phyloP scores from a whole-genome alignment of 768 basidiomycete species.

The Tulasnella sp. region DNA sequence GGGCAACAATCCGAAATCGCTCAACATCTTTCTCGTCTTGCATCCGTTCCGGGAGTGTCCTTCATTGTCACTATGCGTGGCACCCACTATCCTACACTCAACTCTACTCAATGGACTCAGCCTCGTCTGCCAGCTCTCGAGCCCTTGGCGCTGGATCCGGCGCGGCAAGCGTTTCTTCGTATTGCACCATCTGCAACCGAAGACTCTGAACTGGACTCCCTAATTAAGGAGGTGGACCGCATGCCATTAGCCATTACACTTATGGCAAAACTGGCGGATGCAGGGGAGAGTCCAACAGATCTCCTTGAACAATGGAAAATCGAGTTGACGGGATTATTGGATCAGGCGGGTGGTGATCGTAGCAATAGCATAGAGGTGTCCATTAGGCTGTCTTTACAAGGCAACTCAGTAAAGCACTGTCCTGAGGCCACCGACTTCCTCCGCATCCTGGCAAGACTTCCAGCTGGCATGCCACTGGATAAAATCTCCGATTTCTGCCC shows the following conservation, averaged over 20 bases:
- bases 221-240: constrained; percentile 22
- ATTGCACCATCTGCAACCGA: constrained; percentile 20
- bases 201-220: constrained; percentile 20
- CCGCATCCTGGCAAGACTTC: constrained; percentile 22
- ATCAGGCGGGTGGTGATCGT: background rate
- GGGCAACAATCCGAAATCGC: constrained; percentile 20
- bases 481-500: too few relatives aligned
- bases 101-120: constrained; percentile 8
- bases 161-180: constrained; percentile 19
- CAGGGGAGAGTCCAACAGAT: constrained; percentile 6
- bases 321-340: constrained; percentile 7
- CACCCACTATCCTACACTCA: background rate
- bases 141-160: background rate
- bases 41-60: constrained; percentile 22
- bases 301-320: constrained; percentile 10
- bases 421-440: constrained; percentile 21
- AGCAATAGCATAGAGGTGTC: constrained; percentile 20
- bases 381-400: constrained; percentile 22
- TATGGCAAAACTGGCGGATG: constrained; percentile 23
- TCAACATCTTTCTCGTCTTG: constrained; percentile 21
- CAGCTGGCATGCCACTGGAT: too few relatives aligned
- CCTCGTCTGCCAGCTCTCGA: background rate
- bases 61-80: constrained; percentile 28
- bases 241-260: constrained; percentile 29
- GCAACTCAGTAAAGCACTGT: constrained; percentile 17